phyloP scores from a whole-genome alignment of 768 basidiomycete species.

The Boletus huronensis region DNA sequence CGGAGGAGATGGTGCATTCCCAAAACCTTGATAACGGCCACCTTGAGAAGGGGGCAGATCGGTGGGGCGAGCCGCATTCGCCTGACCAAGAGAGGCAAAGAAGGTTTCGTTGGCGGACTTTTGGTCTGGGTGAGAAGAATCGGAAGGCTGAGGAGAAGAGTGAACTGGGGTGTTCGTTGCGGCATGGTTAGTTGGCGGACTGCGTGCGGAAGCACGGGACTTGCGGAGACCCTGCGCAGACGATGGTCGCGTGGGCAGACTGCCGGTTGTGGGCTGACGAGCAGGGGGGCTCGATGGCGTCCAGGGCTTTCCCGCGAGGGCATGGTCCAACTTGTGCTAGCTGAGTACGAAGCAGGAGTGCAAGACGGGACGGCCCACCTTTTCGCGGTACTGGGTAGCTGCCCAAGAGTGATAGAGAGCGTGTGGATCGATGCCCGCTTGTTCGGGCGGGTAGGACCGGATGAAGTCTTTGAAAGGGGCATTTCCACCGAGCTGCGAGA shows the following conservation, averaged over 20 bases:
- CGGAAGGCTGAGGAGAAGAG: constrained; percentile 39
- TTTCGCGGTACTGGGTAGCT: constrained; percentile 91
- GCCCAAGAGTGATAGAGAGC: constrained; percentile 94
- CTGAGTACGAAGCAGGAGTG: constrained; percentile 14
- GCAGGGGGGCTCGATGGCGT: constrained; percentile 68
- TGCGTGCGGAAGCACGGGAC: constrained; percentile 69
- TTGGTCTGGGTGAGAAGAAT: constrained; percentile 44
- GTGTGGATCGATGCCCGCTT: constrained; percentile 60
- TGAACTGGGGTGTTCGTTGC: constrained; percentile 50
- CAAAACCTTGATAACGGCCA: constrained; percentile 91
- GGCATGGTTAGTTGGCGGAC: constrained; percentile 47
- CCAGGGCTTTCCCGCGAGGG: constrained; percentile 76
- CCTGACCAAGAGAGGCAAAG: constrained; percentile 77
- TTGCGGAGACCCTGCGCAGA: constrained; percentile 85
- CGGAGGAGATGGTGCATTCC: constrained; percentile 69
- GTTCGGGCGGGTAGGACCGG: constrained; percentile 63
- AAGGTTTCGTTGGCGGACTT: constrained; percentile 84
- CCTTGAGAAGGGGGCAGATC: constrained; percentile 91
- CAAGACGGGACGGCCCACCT: constrained; percentile 45
- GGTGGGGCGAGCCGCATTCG: constrained; percentile 74
- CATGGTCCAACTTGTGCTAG: constrained; percentile 66
- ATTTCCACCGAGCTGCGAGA: constrained; percentile 79
- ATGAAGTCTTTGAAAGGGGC: constrained; percentile 77
- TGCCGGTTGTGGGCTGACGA: constrained; percentile 31
- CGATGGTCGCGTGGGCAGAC: constrained; percentile 56